phyloP scores from a whole-genome alignment of 192 early-diverging fungal species.

The Funneliformis mosseae region DNA sequence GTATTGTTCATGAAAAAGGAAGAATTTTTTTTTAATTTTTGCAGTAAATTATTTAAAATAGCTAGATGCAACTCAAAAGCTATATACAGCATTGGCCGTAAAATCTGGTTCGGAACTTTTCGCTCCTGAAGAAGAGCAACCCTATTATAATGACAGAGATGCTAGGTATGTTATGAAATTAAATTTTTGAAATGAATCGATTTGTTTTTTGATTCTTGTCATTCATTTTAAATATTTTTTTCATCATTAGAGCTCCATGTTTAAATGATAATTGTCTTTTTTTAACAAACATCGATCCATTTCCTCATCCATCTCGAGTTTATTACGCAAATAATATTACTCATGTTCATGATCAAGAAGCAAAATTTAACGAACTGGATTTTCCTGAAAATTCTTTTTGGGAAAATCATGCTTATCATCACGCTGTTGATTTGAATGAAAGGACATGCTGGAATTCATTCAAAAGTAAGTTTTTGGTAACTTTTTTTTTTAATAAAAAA shows the following conservation, averaged over 20 bases:
- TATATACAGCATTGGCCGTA: conserved; percentile 46
- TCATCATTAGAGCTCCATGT: conserved; percentile 42
- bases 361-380: conserved; percentile 44
- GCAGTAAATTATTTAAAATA: too few relatives aligned
- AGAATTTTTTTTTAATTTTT: too few relatives aligned
- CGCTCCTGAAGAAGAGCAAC: conserved; percentile 45
- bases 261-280: conserved; percentile 58
- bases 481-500: not conserved
- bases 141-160: conserved; percentile 47
- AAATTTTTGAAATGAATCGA: not conserved
- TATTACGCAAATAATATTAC: conserved; percentile 43
- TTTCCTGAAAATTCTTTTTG: conserved; percentile 46
- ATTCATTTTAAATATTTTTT: not conserved
- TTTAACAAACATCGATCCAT: conserved; percentile 53
- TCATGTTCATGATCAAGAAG: conserved; percentile 46
- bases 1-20: too few relatives aligned
- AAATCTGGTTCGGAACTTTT: conserved; percentile 54
- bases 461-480: conserved; percentile 34
- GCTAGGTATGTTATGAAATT: conserved; percentile 36
- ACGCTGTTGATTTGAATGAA: conserved; percentile 52
- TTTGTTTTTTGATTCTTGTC: not conserved
- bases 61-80: conserved; percentile 53
- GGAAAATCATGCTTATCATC: conserved; percentile 47
- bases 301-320: conserved; percentile 48
- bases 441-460: conserved; percentile 58